Evolutionary conservation across 2,329 filamentous ascomycete species (phyloP), one percentile per base, ranked within the genome.

Genomic region (Clonostachys solani): DNA sequence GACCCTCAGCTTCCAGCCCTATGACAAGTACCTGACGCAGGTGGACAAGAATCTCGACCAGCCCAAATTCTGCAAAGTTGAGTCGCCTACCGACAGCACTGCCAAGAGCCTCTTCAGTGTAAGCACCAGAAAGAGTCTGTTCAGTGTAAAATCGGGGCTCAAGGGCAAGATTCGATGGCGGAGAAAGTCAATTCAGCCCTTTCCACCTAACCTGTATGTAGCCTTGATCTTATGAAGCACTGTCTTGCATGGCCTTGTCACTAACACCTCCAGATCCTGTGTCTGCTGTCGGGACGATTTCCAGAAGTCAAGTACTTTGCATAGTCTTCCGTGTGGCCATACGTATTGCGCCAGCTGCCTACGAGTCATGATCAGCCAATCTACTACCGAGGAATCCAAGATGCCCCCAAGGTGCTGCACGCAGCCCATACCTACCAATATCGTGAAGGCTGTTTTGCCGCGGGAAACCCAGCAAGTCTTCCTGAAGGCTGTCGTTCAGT

Each of bases 321-420:
- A 77, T 49, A 75, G 66, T 43, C 65, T 84, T 5, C 72, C 75
- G 4, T 85, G 81, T 52, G 73, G 74, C 16, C 81, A 85, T 56
- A 75, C 68, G 19, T 82, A 81, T 55, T 84, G 81, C 63, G 60
- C 69, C 36, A 61, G 65, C 43, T 85, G 81, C 53, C 60, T 84
- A 12, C 66, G 67, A 45, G 67, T 74, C 35, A 68, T 84, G 58
- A 69, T 83, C 49, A 69, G 70, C 17, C 75, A 82, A 58, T 75
- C 80, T 18, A 71, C 69, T 37, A 66, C 65, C 13, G 74, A 83
- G 54, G 81, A 84, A 61, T 70, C 74, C 46, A 80, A 74, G 52
- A 83, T 84, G 78, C 81, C 81, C 8, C 81, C 81, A 0, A 68
- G 78, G 47, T 84, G 81, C 58, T 84, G 81, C 58, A 72, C 73